Evolutionary conservation across 2,329 filamentous ascomycete species (phyloP), one percentile per base, ranked within the genome.

Genomic region (Gnomoniopsis smithogilvyi): DNA sequence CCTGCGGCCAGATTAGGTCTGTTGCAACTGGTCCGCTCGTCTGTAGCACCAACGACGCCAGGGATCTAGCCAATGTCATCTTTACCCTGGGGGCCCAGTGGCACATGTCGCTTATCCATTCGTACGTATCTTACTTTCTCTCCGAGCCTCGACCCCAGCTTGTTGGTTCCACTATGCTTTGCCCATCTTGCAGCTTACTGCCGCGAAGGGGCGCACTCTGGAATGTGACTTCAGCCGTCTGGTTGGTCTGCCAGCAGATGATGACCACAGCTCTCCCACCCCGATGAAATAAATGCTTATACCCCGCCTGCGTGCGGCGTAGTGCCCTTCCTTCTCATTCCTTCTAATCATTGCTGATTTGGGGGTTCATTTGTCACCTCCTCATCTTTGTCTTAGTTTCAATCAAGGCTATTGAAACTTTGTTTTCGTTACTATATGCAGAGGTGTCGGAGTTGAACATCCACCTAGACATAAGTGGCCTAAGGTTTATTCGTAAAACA

Each of bases 391-490:
- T 48, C 33, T 33, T 7, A 24, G 22, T 47, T 30, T 8, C 26
- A 30, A 30, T 14, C 45, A n/a, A 8, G 8, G 10, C 30, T 49
- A 17, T 30, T 73, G 69, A 71, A 66, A 53, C 14, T 54, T n/a
- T 33, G 10, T n/a, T 11, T 45, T 33, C 15, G 7, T 22, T 10
- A 26, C 8, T 21, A 22, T 53, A n/a, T 3, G 19, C 17, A 10
- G 38, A 41, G 36, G 51, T 36, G 7, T 19, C 48, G 3, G 7
- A 19, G 7, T n/a, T 51, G 14, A n/a, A 10, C 10, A 3, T 21
- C 8, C 14, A 2, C 15, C n/a, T 36, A 34, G 48, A 19, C 43
- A 45, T n/a, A 45, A 41, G 36, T n/a, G 36, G 36, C 36, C 36
- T 41, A 12, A n/a, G 12, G 17, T 41, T 41, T 14, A 14, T 14